phyloP scores from a whole-genome alignment of 1,284 basidiomycete genomes.

The Omphalotus olearius region DNA sequence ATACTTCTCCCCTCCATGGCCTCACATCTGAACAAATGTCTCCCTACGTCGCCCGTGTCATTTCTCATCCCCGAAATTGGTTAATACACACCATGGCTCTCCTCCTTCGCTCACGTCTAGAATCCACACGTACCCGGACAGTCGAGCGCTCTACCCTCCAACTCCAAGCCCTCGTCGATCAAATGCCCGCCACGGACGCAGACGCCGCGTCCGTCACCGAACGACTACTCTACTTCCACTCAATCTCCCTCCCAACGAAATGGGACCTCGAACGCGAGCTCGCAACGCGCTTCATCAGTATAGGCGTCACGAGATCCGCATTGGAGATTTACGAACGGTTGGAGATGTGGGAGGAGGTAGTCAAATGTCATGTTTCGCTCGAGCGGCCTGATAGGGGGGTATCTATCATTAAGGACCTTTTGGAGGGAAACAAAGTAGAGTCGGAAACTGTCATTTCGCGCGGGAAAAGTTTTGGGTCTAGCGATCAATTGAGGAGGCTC shows the following conservation, averaged over 20 bases:
- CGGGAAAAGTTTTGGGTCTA: conserved; percentile 42
- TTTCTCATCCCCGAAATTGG: conserved; percentile 89
- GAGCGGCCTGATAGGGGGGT: conserved; percentile 78
- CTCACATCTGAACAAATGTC: conserved; percentile 88
- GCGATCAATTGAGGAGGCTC: conserved; percentile 29
- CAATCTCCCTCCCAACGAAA: conserved; percentile 76
- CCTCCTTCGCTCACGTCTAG: conserved; percentile 84
- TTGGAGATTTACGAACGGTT: conserved; percentile 88
- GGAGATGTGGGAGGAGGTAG: conserved; percentile 97
- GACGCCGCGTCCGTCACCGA: conserved; percentile 44
- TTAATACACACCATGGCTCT: conserved; percentile 93
- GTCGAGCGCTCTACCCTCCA: conserved; percentile 88
- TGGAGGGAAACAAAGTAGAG: conserved; percentile 81
- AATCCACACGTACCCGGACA: conserved; percentile 82
- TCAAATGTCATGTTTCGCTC: conserved; percentile 78
- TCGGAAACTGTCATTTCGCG: conserved; percentile 68
- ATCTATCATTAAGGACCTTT: conserved; percentile 74
- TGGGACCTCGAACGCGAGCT: conserved; percentile 93
- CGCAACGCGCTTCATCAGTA: conserved; percentile 72
- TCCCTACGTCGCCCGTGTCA: conserved; percentile 83
- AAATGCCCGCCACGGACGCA: conserved; percentile 87
- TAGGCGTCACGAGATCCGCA: conserved; percentile 86
- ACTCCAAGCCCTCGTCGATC: conserved; percentile 89
- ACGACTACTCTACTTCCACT: conserved; percentile 75
- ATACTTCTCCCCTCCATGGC: conserved; percentile 83